Base-by-base conservation (phyloP, 1,284 basidiomycete genomes). In the Pseudomicrostroma phylloplanum region DNA sequence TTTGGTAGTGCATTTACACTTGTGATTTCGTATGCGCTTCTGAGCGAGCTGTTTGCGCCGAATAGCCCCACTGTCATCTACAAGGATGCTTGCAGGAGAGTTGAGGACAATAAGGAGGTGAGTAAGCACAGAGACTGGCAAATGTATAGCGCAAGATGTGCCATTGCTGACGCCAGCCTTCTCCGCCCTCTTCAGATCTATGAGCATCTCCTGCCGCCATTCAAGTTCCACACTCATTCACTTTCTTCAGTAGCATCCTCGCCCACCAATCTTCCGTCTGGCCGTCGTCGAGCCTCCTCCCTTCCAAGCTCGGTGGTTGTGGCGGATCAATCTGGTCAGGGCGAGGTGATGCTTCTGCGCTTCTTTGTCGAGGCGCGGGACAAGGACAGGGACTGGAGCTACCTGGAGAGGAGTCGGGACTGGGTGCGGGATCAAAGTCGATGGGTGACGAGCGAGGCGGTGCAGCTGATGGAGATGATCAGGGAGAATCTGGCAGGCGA, bases 51-150 rank as follows among this genome's bases (percentile, higher is more conserved):
- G 6, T 93, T 94, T 80, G 92, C 91, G 15, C 88, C 85, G 76
- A 96, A 96, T 80, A 93, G 91, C 36, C 90, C 92, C 1, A 91
- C 90, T 1, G 90, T 92, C 36, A 82, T 96, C 57, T 92, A 92
- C 77, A 86, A 86, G 48, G 86, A 91, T 67, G 90, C 91, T 13
- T 92, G 91, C 78, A 87, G 92, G 65, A 84, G 86, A 61, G 89
- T 96, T 66, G 86, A 88, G 70, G 82, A 84, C 8, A 92, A 89
- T 26, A 81, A 85, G 53, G 84, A 63, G 56, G 66, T 54, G 51
- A 54, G 51, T 15, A 13, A 15, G 17, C 13, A 13, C 21, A 8
- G 21, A 2, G 21, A 15, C 2, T 15, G 2, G 21, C 21, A 15
- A 15, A 13, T 25, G 51, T 19, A 3, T 54, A 19, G 43, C 25